A percentile compares a stretch with the other conserved stretches of the same genome.
Evolutionary conservation across 2,329 filamentous ascomycete genomes (phyloP).

Genomic region (Chaetomiaceae sp.): DNA sequence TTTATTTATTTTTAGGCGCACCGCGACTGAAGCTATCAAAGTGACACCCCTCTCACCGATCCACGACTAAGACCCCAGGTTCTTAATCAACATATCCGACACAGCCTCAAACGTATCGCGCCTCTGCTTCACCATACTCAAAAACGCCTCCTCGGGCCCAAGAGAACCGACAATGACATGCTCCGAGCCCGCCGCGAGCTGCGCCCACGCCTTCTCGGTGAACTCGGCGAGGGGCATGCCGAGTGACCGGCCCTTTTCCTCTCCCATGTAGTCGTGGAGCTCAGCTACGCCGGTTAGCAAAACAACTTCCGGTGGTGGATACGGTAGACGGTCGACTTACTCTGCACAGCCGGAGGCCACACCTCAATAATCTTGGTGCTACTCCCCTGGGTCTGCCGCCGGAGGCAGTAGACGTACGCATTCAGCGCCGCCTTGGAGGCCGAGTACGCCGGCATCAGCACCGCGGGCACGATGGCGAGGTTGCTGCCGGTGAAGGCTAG

Average conservation of each 20-base stretch:
- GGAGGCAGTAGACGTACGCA: constrained; percentile 1
- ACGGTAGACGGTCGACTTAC: background rate
- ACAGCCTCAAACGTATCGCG: background rate
- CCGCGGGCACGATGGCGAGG: constrained; percentile 41
- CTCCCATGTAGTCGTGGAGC: constrained; percentile 8
- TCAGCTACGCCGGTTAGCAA: background rate
- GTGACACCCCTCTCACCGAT: background rate
- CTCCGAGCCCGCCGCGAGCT: constrained; percentile 2
- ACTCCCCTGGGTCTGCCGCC: background rate
- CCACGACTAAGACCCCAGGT: background rate
- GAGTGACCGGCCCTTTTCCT: background rate
- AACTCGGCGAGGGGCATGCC: constrained; percentile 3
- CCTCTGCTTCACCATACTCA: background rate
- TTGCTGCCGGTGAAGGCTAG: constrained; percentile 21
- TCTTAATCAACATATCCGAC: background rate
- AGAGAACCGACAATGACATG: background rate
- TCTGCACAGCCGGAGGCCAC: constrained; percentile 2
- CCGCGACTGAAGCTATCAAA: too few species aligned
- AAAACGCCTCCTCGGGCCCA: background rate
- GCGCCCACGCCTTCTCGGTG: constrained; percentile 1
- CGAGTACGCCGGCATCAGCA: constrained; percentile 43
- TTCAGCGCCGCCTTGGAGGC: constrained; percentile 52
- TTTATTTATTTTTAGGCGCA: too few species aligned
- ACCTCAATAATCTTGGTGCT: constrained; percentile 3
- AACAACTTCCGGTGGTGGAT: background rate